A percentile compares a stretch with the other conserved stretches of the same genome.
phyloP scores from a whole-genome alignment of 768 basidiomycete genomes.

The Plicaturopsis crispa region DNA sequence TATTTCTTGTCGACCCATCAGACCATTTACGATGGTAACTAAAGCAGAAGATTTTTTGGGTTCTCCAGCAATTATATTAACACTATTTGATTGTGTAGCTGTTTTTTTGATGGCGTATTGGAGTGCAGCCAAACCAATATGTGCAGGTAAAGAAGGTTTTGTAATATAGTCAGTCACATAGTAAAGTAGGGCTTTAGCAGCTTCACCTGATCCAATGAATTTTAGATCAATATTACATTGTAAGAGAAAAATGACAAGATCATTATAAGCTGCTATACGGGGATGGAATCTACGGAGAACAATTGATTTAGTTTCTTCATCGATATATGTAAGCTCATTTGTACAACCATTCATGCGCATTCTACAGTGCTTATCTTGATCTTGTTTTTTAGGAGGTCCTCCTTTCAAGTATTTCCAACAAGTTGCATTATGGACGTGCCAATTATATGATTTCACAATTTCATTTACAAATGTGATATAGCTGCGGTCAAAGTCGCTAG shows the following conservation, averaged over 20 bases:
- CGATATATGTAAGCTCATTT: neutral
- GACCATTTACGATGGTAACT: slow-evolving; percentile 7
- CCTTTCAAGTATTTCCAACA: neutral
- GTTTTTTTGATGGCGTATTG: slow-evolving; percentile 7
- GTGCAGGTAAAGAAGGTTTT: slow-evolving; percentile 14
- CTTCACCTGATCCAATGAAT: slow-evolving; percentile 22
- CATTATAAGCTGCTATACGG: neutral
- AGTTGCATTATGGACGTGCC: neutral
- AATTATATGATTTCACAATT: neutral
- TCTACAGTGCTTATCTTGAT: neutral
- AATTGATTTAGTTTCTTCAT: neutral
- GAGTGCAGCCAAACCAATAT: slow-evolving; percentile 10
- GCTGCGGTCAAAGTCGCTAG: too few relatives aligned
- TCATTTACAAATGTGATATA: neutral
- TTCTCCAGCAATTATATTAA: too few relatives aligned
- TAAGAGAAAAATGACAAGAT: slow-evolving; percentile 9
- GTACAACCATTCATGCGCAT: neutral
- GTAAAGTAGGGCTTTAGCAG: slow-evolving; percentile 23
- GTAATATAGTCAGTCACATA: slow-evolving; percentile 33
- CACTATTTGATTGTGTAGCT: too few relatives aligned
- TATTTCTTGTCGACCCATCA: slow-evolving; percentile 17
- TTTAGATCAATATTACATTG: slow-evolving; percentile 20
- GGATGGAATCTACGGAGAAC: neutral
- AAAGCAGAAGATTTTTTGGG: too few relatives aligned
- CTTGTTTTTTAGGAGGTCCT: neutral